Evolutionary conservation across 78 protist genomes (phyloP).

Genomic region (Speleostelium caveatum): DNA sequence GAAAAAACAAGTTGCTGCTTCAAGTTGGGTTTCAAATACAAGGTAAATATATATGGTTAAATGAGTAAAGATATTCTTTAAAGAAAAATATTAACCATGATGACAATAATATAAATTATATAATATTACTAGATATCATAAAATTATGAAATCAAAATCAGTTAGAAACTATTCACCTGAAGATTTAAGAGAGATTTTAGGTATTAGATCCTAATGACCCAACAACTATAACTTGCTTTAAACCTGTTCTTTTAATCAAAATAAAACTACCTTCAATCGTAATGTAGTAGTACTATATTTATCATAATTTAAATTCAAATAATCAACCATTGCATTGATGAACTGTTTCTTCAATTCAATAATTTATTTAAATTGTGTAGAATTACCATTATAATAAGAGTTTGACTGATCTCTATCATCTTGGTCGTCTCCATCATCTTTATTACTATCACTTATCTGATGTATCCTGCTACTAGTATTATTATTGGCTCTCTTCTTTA

Average conservation of each 20-base stretch:
- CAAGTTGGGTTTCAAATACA: no score
- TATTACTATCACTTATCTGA: background rate
- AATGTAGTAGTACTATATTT: no score
- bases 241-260: no score
- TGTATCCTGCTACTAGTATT: background rate
- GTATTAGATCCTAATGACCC: no score
- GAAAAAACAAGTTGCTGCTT: no score
- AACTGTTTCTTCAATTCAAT: no score
- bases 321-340: no score
- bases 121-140: slow-evolving; percentile 35
- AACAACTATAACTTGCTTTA: no score
- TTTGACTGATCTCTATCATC: slow-evolving; percentile 11
- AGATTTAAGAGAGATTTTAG: slow-evolving; percentile 62
- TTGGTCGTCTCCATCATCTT: slow-evolving; percentile 1
- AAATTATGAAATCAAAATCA: slow-evolving; percentile 36
- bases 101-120: background rate
- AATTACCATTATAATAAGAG: slow-evolving; percentile 51
- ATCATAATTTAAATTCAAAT: no score
- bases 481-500: slow-evolving; percentile 28
- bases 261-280: no score
- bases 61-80: no score
- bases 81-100: background rate
- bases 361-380: slow-evolving; percentile 48
- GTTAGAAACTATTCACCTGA: slow-evolving; percentile 59
- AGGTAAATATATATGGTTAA: slow-evolving; percentile 13